phyloP scores from a whole-genome alignment of 176 grass and related monocot genomes.

The Musa schizocarpa region DNA sequence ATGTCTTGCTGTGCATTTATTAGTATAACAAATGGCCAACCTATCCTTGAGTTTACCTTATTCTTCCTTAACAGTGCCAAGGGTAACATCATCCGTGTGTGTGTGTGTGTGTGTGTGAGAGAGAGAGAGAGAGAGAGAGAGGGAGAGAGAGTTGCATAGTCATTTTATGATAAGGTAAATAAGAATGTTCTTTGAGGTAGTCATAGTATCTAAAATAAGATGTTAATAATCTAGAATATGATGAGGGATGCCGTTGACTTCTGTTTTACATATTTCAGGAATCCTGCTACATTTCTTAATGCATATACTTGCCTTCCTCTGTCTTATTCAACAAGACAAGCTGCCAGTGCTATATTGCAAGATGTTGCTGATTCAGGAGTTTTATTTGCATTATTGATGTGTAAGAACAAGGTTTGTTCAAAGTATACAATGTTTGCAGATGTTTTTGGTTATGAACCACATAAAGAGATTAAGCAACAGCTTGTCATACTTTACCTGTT shows the following conservation, averaged over 20 bases:
- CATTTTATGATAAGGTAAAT: too few species aligned
- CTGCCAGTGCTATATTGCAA: conserved; percentile 75
- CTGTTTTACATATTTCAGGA: conserved; percentile 38
- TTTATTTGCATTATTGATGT: conserved; percentile 90
- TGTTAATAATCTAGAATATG: too few species aligned
- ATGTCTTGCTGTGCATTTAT: too few species aligned
- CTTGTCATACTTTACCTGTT: neutral
- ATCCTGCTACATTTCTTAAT: conserved; percentile 96
- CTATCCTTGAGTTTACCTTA: too few species aligned
- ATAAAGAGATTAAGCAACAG: neutral
- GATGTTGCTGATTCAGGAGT: conserved; percentile 91
- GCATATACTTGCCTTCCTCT: conserved; percentile 94
- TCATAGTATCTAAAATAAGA: too few species aligned
- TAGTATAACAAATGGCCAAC: too few species aligned
- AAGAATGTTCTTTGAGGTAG: too few species aligned
- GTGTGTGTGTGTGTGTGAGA: too few species aligned
- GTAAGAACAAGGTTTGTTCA: conserved; percentile 74
- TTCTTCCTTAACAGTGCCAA: too few species aligned
- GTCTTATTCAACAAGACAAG: conserved; percentile 72
- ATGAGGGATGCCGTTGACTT: neutral
- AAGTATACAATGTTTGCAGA: neutral
- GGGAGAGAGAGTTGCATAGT: too few species aligned
- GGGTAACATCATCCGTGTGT: too few species aligned
- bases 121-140: too few species aligned
- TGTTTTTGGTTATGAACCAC: neutral